A percentile compares a stretch with the other conserved stretches of the same genome.
Evolutionary conservation across 2,329 filamentous ascomycete genomes (phyloP).

Genomic region (Epicoccum nigrum): DNA sequence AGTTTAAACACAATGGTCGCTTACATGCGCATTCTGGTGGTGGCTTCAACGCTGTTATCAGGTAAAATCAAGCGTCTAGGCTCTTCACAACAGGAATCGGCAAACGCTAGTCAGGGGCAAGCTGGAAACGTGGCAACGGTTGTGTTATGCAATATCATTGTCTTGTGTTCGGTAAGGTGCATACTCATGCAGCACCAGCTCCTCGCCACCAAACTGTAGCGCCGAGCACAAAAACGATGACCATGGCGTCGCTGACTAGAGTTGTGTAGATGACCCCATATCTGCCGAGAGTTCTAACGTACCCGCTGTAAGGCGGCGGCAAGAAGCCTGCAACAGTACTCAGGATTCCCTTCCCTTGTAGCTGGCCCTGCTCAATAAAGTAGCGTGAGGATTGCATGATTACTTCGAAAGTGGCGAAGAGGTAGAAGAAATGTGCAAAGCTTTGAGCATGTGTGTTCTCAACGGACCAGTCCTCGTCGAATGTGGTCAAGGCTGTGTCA

Average conservation of each 20-base stretch:
- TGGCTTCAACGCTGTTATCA: neutral
- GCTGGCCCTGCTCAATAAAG: constrained; percentile 67
- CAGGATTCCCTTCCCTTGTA: constrained; percentile 66
- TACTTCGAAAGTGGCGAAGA: constrained; percentile 80
- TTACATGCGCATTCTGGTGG: constrained; percentile 1
- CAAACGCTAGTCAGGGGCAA: neutral
- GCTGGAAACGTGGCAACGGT: neutral
- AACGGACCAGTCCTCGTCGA: constrained; percentile 39
- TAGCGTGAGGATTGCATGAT: constrained; percentile 73
- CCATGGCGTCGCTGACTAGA: constrained; percentile 74
- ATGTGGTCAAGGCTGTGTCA: constrained; percentile 53
- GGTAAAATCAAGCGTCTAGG: constrained; percentile 9
- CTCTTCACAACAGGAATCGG: constrained; percentile 2
- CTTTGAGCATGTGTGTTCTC: constrained; percentile 47
- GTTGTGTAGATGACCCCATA: constrained; percentile 76
- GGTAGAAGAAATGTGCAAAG: constrained; percentile 70
- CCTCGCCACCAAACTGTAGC: constrained; percentile 58
- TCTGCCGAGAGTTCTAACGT: constrained; percentile 65
- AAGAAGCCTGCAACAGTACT: constrained; percentile 69
- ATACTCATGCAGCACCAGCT: constrained; percentile 33
- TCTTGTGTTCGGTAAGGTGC: neutral
- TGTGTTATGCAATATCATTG: neutral
- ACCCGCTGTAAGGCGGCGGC: constrained; percentile 67
- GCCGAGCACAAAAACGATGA: constrained; percentile 77
- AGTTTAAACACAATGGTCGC: neutral